These are phyloP conservation scores for Fusarium sterilihyphosum DNA, from an alignment of 2,329 filamentous ascomycete species.

Conservation along the genomic window DNA sequence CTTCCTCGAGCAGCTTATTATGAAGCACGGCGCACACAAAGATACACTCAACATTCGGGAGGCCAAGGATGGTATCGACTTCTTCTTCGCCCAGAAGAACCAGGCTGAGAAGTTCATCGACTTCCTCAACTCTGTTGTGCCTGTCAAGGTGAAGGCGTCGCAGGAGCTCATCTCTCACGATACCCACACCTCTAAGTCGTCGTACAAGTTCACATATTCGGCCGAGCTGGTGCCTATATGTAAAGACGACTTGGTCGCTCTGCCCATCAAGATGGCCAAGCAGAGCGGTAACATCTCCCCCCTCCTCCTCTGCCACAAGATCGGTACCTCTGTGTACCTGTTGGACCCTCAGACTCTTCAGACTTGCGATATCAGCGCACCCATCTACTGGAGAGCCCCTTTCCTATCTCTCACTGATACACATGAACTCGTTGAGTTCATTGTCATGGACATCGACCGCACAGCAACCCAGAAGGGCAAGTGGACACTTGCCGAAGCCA, in stretches of 20 bases:
- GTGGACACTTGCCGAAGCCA: conserved; percentile 86
- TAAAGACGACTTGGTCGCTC: conserved; percentile 95
- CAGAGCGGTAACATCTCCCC: conserved; percentile 89
- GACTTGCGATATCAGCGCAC: conserved; percentile 83
- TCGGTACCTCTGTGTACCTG: conserved; percentile 90
- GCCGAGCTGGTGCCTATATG: conserved; percentile 92
- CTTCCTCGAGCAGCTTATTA: conserved; percentile 88
- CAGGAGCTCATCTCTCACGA: conserved; percentile 94
- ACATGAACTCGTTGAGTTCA: conserved; percentile 87
- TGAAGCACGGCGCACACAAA: conserved; percentile 90
- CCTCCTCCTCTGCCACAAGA: conserved; percentile 83
- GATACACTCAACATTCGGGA: conserved; percentile 99
- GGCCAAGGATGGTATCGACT: conserved; percentile 93
- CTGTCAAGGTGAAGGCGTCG: conserved; percentile 78
- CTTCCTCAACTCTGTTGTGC: conserved; percentile 84
- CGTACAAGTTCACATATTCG: conserved; percentile 94
- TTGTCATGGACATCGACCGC: conserved; percentile 93
- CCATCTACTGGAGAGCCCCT: conserved; percentile 90
- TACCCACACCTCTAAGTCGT: conserved; percentile 87
- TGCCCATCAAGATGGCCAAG: conserved; percentile 90
- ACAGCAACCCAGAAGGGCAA: conserved; percentile 79
- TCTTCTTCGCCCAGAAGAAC: conserved; percentile 90
- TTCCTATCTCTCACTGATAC: conserved; percentile 87
- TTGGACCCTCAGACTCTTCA: conserved; percentile 92
- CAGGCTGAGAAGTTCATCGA: conserved; percentile 93